Conservation (phyloP, 331 rosid genomes). For the Malus hybrid region DNA sequence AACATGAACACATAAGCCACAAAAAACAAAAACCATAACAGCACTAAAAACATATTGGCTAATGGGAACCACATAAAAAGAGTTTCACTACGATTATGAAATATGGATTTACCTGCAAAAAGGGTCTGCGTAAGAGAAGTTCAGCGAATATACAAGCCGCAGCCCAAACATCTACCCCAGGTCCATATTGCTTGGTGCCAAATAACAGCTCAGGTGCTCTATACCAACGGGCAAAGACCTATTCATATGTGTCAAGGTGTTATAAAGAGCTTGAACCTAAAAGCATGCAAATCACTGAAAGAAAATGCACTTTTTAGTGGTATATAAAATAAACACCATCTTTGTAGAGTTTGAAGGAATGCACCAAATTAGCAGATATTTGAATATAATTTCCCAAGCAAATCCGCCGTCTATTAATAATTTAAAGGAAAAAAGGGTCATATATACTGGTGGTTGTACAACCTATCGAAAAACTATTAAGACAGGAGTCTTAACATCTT, state of each 20-base stretch:
- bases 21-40: not conserved
- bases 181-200: constrained; percentile 89
- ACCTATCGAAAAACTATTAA: not conserved
- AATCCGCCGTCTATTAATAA: not conserved
- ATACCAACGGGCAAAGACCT: constrained; percentile 98
- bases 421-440: not conserved
- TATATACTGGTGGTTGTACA: not conserved
- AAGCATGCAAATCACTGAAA: not conserved
- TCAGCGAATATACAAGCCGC: constrained; percentile 96
- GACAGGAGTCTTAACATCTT: not conserved
- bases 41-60: not conserved
- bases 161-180: constrained; percentile 99
- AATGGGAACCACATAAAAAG: not conserved
- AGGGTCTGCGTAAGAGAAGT: constrained; percentile 84
- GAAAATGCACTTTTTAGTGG: not conserved
- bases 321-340: not conserved
- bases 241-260: constrained; percentile 5
- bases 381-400: not conserved
- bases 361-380: not conserved
- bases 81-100: not conserved
- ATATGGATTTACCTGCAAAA: constrained; percentile 61
- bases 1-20: not conserved
- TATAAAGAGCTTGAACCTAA: constrained; percentile 7
- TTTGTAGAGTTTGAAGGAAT: not conserved
- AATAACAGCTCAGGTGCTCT: constrained; percentile 97